Percentiles rank a stretch among this genome's conserved stretches.
Conservation (phyloP, 129 eudicot genomes). For the Deinandra increscens region DNA sequence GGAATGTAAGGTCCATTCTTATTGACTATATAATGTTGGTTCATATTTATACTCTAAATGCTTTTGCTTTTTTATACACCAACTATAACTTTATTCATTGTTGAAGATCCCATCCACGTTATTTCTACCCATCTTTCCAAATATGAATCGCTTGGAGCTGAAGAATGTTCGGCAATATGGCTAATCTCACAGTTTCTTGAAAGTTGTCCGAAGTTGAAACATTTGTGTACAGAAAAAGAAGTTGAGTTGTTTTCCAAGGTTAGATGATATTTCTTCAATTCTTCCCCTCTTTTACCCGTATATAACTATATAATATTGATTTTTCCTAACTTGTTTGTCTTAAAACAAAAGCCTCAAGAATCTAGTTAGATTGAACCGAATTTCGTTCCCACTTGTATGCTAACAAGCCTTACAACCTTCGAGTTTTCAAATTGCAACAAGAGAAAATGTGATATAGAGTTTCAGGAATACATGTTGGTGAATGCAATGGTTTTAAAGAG, state of each 20-base stretch:
- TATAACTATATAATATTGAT: background rate
- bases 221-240: no score
- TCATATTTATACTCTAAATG: no score
- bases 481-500: background rate
- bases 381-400: slow-evolving; percentile 1
- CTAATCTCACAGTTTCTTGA: no score
- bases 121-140: slow-evolving; percentile 2
- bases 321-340: slow-evolving; percentile 6
- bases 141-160: slow-evolving; percentile 15
- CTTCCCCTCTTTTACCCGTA: background rate
- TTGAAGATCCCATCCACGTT: background rate
- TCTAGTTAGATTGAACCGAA: background rate
- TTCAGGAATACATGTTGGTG: background rate
- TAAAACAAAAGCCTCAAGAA: background rate
- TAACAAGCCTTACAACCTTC: slow-evolving; percentile 7
- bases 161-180: background rate
- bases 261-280: no score
- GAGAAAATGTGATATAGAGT: background rate
- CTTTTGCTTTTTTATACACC: no score
- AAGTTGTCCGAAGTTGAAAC: no score
- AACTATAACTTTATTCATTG: background rate
- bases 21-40: no score
- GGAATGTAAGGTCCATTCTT: no score
- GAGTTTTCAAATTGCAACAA: no score
- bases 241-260: no score